These are phyloP conservation scores for Globisporangium cystogenes DNA, from an alignment of 352 stramenopile genomes.

Conservation along the genomic window DNA sequence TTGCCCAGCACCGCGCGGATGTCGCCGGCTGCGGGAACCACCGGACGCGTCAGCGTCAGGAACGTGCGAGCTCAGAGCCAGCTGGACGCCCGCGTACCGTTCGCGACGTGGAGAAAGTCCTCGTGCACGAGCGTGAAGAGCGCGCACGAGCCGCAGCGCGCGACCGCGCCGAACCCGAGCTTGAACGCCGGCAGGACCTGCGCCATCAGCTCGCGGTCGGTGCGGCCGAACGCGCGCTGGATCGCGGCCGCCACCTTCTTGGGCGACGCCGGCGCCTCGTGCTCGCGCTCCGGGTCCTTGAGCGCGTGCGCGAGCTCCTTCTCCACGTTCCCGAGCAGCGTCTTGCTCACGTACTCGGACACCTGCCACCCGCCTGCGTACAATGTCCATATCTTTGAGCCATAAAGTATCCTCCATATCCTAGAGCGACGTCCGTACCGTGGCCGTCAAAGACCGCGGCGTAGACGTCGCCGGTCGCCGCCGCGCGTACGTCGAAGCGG, in stretches of 20 bases:
- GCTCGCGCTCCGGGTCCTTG: slow-evolving; percentile 22
- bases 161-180: slow-evolving; percentile 87
- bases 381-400: no score
- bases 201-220: slow-evolving; percentile 81
- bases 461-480: slow-evolving; percentile 74
- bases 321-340: slow-evolving; percentile 77
- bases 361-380: slow-evolving; percentile 92
- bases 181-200: slow-evolving; percentile 85
- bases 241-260: slow-evolving; percentile 63
- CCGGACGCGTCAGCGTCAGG: background rate
- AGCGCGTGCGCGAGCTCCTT: slow-evolving; percentile 55
- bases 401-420: background rate
- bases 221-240: slow-evolving; percentile 78
- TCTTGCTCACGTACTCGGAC: slow-evolving; percentile 81
- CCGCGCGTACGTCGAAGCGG: slow-evolving; percentile 72
- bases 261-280: slow-evolving; percentile 23
- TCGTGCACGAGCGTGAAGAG: slow-evolving; percentile 77
- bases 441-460: slow-evolving; percentile 89
- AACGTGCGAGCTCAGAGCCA: no score
- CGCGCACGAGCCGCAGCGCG: slow-evolving; percentile 84
- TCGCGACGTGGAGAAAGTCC: slow-evolving; percentile 80
- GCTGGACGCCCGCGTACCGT: slow-evolving; percentile 34
- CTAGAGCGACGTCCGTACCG: slow-evolving; percentile 26
- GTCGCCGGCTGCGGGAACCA: slow-evolving; percentile 42
- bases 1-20: slow-evolving; percentile 78